These are phyloP conservation scores for Yamadazyma songkhlaensis DNA, from an alignment of 1,139 yeast genomes.

Conservation along the genomic window DNA sequence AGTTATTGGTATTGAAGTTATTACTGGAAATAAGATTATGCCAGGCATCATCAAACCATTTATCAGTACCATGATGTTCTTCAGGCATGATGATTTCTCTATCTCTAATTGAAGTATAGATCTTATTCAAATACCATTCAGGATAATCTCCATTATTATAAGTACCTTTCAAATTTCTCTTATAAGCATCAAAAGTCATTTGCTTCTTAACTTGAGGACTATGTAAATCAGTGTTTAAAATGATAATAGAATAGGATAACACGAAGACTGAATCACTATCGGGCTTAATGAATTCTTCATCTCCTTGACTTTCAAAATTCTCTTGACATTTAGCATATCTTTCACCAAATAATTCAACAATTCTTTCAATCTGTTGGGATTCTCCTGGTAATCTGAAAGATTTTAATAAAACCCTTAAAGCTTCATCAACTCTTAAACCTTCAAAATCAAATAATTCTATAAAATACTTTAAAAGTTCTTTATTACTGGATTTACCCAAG, in stretches of 20 bases:
- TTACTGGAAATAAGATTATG: conserved; percentile 68
- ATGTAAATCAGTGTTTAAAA: conserved; percentile 77
- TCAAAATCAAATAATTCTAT: conserved; percentile 72
- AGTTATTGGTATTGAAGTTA: conserved; percentile 9
- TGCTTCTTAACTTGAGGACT: conserved; percentile 79
- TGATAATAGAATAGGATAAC: conserved; percentile 69
- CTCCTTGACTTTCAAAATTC: conserved; percentile 16
- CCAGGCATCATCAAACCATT: conserved; percentile 95
- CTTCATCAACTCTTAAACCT: conserved; percentile 86
- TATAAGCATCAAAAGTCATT: conserved; percentile 85
- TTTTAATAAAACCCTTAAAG: conserved; percentile 75
- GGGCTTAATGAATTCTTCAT: conserved; percentile 51
- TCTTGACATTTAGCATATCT: conserved; percentile 65
- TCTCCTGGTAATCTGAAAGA: conserved; percentile 95
- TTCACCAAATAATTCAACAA: conserved; percentile 82
- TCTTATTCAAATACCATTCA: conserved; percentile 76
- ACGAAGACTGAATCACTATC: conserved; percentile 73
- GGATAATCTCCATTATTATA: conserved; percentile 79
- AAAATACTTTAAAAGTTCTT: conserved; percentile 59
- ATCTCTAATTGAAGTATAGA: conserved; percentile 75
- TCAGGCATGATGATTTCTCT: conserved; percentile 97
- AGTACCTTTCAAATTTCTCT: conserved; percentile 76
- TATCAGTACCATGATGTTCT: conserved; percentile 84
- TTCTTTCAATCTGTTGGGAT: conserved; percentile 91
- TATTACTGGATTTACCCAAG: conserved; percentile 73